Conservation (phyloP, 495 filamentous ascomycete genomes). For the Antarctomyces pellizariae region DNA sequence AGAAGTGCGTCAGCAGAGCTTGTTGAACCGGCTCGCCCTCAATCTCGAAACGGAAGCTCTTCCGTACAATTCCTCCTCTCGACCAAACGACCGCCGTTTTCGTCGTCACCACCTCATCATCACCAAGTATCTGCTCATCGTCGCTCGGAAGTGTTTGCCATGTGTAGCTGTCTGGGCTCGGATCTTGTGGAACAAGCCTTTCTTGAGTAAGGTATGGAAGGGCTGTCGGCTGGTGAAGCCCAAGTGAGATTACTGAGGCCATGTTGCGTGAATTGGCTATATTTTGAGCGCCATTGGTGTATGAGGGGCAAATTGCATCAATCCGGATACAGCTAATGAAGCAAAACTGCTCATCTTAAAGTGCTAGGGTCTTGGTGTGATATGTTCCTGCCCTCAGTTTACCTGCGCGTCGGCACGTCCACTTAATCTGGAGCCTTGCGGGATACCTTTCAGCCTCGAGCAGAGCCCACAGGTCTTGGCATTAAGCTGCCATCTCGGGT, state of each 20-base stretch:
- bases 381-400: no score
- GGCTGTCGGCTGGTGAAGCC: slow-evolving; percentile 64
- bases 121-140: slow-evolving; percentile 20
- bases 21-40: slow-evolving; percentile 70
- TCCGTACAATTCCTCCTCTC: slow-evolving; percentile 60
- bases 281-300: neutral
- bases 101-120: slow-evolving; percentile 73
- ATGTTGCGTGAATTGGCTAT: slow-evolving; percentile 21
- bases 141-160: slow-evolving; percentile 37
- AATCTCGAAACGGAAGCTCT: slow-evolving; percentile 64
- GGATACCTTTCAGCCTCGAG: neutral
- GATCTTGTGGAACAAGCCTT: slow-evolving; percentile 45
- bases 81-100: slow-evolving; percentile 78
- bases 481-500: no score
- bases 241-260: slow-evolving; percentile 72
- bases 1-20: slow-evolving; percentile 67
- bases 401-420: no score
- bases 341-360: no score
- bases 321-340: no score
- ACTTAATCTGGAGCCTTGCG: no score
- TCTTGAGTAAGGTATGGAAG: slow-evolving; percentile 69
- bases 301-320: no score
- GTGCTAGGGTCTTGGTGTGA: no score
- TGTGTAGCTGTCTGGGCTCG: slow-evolving; percentile 38
- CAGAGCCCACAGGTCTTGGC: neutral